These are phyloP conservation scores for Sanguinoderma infundibulare DNA, from an alignment of 1,284 basidiomycete genomes.

Conservation along the genomic window DNA sequence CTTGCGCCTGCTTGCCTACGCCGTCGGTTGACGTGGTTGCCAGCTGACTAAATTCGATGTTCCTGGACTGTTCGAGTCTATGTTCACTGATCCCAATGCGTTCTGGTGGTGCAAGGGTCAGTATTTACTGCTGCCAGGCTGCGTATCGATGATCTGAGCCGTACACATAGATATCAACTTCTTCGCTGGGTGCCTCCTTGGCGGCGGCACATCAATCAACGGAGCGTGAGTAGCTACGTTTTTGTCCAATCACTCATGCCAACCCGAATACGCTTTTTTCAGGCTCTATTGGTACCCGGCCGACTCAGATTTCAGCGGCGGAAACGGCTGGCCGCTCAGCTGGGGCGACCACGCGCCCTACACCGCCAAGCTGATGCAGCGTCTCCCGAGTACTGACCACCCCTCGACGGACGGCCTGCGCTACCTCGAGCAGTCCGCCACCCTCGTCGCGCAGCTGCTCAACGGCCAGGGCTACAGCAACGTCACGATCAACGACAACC, in stretches of 20 bases:
- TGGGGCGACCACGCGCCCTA: constrained; percentile 59
- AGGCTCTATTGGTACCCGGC: constrained; percentile 65
- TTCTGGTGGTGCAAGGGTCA: constrained; percentile 69
- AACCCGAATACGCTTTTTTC: background rate
- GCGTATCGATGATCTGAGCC: background rate
- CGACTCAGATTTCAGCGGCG: constrained; percentile 53
- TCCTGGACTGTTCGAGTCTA: constrained; percentile 65
- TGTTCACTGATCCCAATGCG: constrained; percentile 60
- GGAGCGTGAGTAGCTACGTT: constrained; percentile 52
- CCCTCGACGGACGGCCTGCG: constrained; percentile 66
- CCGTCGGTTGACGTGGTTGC: background rate
- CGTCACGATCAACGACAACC: constrained; percentile 58
- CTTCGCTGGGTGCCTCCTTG: constrained; percentile 67
- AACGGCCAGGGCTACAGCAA: constrained; percentile 51
- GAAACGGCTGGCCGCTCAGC: constrained; percentile 56
- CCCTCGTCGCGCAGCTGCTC: constrained; percentile 50
- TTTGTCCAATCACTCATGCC: background rate
- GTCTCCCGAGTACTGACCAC: constrained; percentile 60
- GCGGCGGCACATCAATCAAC: constrained; percentile 67
- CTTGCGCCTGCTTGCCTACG: background rate
- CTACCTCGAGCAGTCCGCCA: constrained; percentile 56
- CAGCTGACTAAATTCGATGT: constrained; percentile 69
- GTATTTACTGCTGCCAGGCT: constrained; percentile 4
- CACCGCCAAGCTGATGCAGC: constrained; percentile 50
- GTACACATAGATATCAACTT: constrained; percentile 51